Conservation (phyloP, 2,329 filamentous ascomycete species). For the Blastomyces parvus region DNA sequence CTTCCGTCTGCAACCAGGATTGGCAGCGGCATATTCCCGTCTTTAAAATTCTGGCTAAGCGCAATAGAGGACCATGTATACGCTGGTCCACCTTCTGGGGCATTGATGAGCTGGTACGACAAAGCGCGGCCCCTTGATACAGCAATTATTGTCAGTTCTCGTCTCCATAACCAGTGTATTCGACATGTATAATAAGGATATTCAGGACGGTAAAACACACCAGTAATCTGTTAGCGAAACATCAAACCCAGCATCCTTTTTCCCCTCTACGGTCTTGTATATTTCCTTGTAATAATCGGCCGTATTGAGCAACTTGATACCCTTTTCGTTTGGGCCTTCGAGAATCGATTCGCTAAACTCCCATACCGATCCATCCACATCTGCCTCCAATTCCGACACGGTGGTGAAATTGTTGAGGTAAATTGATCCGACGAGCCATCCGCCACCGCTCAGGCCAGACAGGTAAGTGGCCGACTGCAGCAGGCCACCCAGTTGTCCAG, state of each 20-base stretch:
- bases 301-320: conserved; percentile 46
- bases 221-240: conserved; percentile 80
- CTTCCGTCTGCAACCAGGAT: conserved; percentile 63
- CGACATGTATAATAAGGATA: not conserved
- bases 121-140: conserved; percentile 56
- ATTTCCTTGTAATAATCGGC: conserved; percentile 56
- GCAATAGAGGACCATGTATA: conserved; percentile 79
- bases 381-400: conserved; percentile 47
- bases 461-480: conserved; percentile 75
- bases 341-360: conserved; percentile 55
- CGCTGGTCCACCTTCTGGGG: conserved; percentile 58
- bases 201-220: conserved; percentile 26
- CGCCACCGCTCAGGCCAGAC: conserved; percentile 69
- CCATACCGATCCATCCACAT: conserved; percentile 45
- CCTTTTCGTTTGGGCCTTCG: conserved; percentile 43
- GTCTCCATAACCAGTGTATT: not conserved
- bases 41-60: conserved; percentile 50
- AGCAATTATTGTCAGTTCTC: conserved; percentile 3
- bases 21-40: conserved; percentile 59
- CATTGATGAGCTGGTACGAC: conserved; percentile 77
- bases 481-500: conserved; percentile 67
- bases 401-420: conserved; percentile 70
- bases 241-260: conserved; percentile 55
- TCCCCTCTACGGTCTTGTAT: conserved; percentile 48
- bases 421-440: conserved; percentile 76